Evolutionary conservation across 1,284 basidiomycete species (phyloP).

Genomic region (Cerrena zonata): DNA sequence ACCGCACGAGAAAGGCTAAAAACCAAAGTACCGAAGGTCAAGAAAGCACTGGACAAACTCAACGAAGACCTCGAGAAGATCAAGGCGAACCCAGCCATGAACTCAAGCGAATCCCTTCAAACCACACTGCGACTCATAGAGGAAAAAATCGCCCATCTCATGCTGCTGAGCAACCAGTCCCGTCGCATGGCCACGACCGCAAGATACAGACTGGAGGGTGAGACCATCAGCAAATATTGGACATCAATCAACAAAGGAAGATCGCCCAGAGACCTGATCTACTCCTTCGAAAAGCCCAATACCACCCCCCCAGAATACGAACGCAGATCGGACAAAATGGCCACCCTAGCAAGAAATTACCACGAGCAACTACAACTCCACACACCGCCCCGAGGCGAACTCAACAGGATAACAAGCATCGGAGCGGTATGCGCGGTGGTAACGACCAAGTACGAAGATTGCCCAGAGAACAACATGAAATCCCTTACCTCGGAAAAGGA

Average conservation of each 20-base stretch:
- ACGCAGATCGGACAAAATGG: constrained; percentile 2
- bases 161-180: background rate
- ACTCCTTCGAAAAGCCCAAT: background rate
- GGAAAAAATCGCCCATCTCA: background rate
- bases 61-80: background rate
- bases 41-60: constrained; percentile 1
- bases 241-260: constrained; percentile 7
- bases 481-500: background rate
- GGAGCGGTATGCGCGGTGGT: background rate
- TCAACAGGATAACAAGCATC: background rate
- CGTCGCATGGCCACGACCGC: background rate
- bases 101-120: background rate
- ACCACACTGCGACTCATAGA: background rate
- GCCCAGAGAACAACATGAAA: background rate
- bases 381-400: background rate
- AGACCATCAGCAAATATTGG: too few relatives aligned
- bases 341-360: constrained; percentile 1
- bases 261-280: constrained; percentile 5
- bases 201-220: too few relatives aligned
- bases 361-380: constrained; percentile 1
- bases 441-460: too few relatives aligned
- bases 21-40: constrained; percentile 7
- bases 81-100: background rate
- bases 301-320: background rate
- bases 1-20: constrained; percentile 1